These are phyloP conservation scores for Wallacemonas sp. DNA, from an alignment of 208 protist species.

Conservation along the genomic window DNA sequence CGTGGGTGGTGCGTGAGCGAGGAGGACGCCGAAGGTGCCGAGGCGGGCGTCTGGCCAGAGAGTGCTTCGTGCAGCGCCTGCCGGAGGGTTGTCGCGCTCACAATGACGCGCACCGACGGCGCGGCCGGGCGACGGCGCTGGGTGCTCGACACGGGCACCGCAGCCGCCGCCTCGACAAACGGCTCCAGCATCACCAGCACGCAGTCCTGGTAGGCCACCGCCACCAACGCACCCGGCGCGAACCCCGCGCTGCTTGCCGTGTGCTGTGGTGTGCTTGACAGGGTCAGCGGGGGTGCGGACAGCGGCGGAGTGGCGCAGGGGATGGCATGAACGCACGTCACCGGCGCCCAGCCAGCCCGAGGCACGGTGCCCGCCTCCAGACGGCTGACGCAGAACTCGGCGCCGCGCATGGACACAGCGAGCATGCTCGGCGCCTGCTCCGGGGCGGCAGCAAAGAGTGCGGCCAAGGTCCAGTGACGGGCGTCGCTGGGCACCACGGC, in stretches of 20 bases:
- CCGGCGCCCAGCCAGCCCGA: conserved; percentile 16
- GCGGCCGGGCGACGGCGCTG: background rate
- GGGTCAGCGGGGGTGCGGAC: no score
- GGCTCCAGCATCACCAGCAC: conserved; percentile 26
- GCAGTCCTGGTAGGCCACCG: conserved; percentile 28
- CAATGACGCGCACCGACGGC: background rate
- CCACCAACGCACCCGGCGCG: conserved; percentile 20
- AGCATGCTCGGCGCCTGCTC: conserved; percentile 7
- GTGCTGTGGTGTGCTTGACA: no score
- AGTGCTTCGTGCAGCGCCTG: background rate
- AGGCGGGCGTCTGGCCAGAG: background rate
- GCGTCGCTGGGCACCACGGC: background rate
- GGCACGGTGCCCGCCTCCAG: background rate
- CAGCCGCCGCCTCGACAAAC: background rate
- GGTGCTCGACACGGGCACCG: background rate
- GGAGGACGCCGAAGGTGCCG: background rate
- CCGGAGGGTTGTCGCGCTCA: conserved; percentile 9
- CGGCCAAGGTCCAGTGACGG: background rate
- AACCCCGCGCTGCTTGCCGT: background rate
- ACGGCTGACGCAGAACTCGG: background rate
- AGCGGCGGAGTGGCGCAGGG: no score
- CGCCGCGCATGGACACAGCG: conserved; percentile 4
- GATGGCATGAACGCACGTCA: conserved; percentile 25
- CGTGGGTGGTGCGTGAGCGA: background rate
- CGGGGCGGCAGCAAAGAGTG: background rate